Conservation (phyloP, 164 flowering plant species). For the Vitis vinifera region DNA sequence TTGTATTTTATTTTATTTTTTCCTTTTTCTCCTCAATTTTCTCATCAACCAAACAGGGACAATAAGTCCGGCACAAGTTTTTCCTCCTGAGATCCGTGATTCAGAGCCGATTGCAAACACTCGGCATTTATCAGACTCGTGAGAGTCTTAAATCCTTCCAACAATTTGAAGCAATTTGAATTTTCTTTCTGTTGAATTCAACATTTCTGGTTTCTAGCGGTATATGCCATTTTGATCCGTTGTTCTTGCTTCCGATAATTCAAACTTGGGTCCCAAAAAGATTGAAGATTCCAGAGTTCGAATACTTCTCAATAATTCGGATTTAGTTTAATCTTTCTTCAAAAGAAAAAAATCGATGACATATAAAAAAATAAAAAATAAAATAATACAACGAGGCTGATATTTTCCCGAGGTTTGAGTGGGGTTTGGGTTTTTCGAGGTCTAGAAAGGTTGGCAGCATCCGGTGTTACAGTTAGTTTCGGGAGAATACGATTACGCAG, state of each 20-base stretch:
- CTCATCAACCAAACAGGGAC: slow-evolving; percentile 7
- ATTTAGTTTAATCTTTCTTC: background rate
- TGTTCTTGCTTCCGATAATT: no score
- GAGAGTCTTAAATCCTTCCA: background rate
- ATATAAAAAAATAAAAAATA: background rate
- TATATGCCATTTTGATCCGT: background rate
- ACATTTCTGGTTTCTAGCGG: slow-evolving; percentile 3
- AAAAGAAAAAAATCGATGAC: background rate
- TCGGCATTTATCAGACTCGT: background rate
- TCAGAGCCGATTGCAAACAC: background rate
- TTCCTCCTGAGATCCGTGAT: slow-evolving; percentile 8
- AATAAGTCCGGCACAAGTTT: background rate
- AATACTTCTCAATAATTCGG: background rate
- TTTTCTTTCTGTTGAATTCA: slow-evolving; percentile 11
- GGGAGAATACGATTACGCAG: slow-evolving; percentile 9
- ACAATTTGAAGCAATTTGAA: background rate
- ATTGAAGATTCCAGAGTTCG: background rate
- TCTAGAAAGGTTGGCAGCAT: slow-evolving; percentile 13
- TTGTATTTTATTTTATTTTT: background rate
- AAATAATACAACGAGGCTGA: background rate
- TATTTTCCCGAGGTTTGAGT: slow-evolving; percentile 25
- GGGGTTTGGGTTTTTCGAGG: slow-evolving; percentile 35
- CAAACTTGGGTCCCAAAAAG: no score
- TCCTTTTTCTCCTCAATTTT: slow-evolving; percentile 2
- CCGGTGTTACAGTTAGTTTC: slow-evolving; percentile 22